Base-by-base conservation (phyloP, 2,329 filamentous ascomycete genomes). In the Blastomyces percursus region DNA sequence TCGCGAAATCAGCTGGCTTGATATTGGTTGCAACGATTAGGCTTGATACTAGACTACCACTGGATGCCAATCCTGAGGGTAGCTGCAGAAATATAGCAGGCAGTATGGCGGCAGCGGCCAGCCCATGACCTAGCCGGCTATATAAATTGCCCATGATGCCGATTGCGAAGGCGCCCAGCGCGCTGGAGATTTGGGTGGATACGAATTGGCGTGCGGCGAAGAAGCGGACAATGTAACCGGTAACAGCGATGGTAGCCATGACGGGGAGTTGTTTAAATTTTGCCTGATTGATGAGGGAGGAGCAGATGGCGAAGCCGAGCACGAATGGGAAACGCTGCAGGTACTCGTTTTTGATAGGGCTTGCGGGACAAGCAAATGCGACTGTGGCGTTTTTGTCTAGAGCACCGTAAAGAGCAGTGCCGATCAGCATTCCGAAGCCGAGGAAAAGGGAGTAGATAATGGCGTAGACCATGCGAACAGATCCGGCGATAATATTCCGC, bases 51-150 rank as follows among this genome's bases (percentile, higher is more conserved):
- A 86, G 70, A 4, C 78, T 80, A 0, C 84, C 84, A 60, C 77
- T 80, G 1, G 84, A 83, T 2, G 83, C 81, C 2, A 86, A 74
- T 1, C 84, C 84, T 2, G 79, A 82, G 0, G 84, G 84, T 0
- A 86, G 84, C 64, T 85, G 82, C 1, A 86, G 82, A 66, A 95
- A 95, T 66, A 96, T 95, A 5, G 88, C 91, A 0, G 91, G 91
- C 11, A 96, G 77, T 80, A 96, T 90, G 1, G 89, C 88, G 0
- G 90, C 90, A 0, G 91, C 91, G 0, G 91, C 91, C 2, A 96
- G 83, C 1, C 88, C 89, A 71, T 92, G 91, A 14, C 87, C 74
- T 44, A 81, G 69, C 1, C 90, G 83, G 16, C 87, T 87, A 76
- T 94, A 93, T 1, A 91, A 71, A 67, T 95, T 95, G 2, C 89